Base-by-base conservation (phyloP, 352 stramenopile genomes). In the Thalassiosira ordinaria region DNA sequence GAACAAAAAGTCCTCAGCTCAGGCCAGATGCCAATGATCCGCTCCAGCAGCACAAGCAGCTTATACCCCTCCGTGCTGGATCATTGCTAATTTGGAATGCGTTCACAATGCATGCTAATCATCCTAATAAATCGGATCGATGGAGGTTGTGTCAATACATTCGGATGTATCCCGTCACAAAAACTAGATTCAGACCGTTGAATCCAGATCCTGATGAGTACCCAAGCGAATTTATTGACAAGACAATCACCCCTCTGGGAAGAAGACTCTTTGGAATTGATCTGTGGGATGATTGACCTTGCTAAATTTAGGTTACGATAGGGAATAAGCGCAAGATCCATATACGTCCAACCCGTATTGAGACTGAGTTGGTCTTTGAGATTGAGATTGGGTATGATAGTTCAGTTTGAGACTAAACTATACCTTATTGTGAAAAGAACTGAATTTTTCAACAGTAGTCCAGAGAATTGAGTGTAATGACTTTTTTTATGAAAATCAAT, bases 201-300 rank as follows among this genome's bases (percentile, higher is more conserved):
- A 13, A 6, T 13, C 35, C 35, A 44, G 6, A 44, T 44, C 6
- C 13, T 44, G 35, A 44, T 6, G 35, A 44, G 6, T 44, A 44
- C 13, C 13, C 35, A 6, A 44, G 13, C 6, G 35, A n/a, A n/a
- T n/a, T n/a, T n/a, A 44, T 44, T 44, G 35, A 44, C 6, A 44
- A 44, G 6, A 44, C 35, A 44, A 44, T 44, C 35, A 44, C 35
- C 13, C 41, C 55, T 57, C 53, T 51, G 33, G 31, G 29, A 33
- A 7, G 66, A 26, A 16, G 53, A 56, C 35, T 56, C 22, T 46
- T 74, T 47, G 4, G 65, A 35, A 31, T 44, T 37, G 8, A 74
- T 35, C 33, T 27, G 26, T 56, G 65, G 26, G 59, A 63, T 63
- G 44, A 66, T 68, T 27, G n/a, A n/a, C n/a, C n/a, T n/a, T n/a